Conservation (phyloP, 768 basidiomycete species). For the Gymnopilus junonius region DNA sequence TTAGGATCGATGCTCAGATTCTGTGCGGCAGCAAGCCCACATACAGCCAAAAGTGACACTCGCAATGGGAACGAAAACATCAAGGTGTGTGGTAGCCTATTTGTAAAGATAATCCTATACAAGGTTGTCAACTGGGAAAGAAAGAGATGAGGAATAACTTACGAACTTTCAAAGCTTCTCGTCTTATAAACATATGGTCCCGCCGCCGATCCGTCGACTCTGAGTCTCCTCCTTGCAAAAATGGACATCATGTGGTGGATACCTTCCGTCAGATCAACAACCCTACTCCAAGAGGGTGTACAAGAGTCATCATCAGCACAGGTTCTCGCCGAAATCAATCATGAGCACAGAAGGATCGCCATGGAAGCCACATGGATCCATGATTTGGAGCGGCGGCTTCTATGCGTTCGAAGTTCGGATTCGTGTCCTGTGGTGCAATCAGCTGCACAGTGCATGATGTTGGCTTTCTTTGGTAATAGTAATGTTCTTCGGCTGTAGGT, state of each 20-base stretch:
- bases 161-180: neutral
- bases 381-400: neutral
- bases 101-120: neutral
- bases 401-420: neutral
- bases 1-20: slow-evolving; percentile 44
- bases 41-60: slow-evolving; percentile 2
- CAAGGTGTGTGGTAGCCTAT: too few species aligned
- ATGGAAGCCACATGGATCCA: neutral
- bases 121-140: neutral
- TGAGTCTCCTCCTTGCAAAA: too few species aligned
- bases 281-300: neutral
- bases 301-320: neutral
- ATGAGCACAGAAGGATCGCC: neutral
- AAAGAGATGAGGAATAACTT: neutral
- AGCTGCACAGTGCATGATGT: neutral
- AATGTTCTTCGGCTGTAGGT: too few species aligned
- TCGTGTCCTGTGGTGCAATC: neutral
- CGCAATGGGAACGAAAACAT: neutral
- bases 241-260: neutral
- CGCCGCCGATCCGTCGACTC: too few species aligned
- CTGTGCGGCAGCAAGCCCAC: slow-evolving; percentile 31
- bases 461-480: neutral
- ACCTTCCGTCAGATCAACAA: neutral
- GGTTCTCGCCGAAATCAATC: neutral
- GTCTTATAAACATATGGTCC: neutral